Evolutionary conservation across 768 basidiomycete genomes (phyloP).

Genomic region (Pleurotus tuoliensis): DNA sequence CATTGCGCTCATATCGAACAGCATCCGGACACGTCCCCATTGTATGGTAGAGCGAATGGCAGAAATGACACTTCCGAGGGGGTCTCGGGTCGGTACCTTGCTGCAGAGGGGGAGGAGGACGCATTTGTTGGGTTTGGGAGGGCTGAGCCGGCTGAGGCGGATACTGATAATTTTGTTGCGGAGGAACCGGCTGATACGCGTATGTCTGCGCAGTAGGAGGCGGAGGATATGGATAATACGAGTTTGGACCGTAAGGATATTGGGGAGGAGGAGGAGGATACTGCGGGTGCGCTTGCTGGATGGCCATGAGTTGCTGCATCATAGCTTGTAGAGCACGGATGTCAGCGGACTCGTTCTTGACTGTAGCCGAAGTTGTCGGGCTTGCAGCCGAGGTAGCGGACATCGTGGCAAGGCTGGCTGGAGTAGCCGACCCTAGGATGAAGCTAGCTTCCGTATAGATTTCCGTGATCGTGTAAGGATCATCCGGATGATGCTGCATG

Average conservation of each 20-base stretch:
- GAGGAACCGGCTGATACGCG: no score
- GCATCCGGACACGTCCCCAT: no score
- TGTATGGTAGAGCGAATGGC: no score
- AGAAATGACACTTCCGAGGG: no score
- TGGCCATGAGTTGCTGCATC: not conserved
- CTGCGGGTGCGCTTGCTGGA: not conserved
- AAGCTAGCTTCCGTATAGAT: constrained; percentile 18
- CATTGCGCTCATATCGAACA: no score
- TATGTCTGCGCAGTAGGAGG: no score
- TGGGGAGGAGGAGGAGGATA: not conserved
- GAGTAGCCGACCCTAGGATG: constrained; percentile 10
- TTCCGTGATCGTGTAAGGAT: constrained; percentile 18
- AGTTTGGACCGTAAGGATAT: not conserved
- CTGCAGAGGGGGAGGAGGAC: no score
- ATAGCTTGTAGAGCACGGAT: not conserved
- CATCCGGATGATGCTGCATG: constrained; percentile 19
- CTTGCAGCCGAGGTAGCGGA: constrained; percentile 11
- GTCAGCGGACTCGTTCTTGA: constrained; percentile 10
- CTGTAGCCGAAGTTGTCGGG: constrained; percentile 15
- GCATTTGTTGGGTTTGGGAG: no score
- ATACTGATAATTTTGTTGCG: no score
- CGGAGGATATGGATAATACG: not conserved
- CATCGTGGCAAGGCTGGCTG: constrained; percentile 13
- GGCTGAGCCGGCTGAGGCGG: no score
- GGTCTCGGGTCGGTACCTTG: no score